Evolutionary conservation across 176 grass and related monocot genomes (phyloP), one percentile per base, ranked within the genome.

Genomic region (Leersia perrieri): DNA sequence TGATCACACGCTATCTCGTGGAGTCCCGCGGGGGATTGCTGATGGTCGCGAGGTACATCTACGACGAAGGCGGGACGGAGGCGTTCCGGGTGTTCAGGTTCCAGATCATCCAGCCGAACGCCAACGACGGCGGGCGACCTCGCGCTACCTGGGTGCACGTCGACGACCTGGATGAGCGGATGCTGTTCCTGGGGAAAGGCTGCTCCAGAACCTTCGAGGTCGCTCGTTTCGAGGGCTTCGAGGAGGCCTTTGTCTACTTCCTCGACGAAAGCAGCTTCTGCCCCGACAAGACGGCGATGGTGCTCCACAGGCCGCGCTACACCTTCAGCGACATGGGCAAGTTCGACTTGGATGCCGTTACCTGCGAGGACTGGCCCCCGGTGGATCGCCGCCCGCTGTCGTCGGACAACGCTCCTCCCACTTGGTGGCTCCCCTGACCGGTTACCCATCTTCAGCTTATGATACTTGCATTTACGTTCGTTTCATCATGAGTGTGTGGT

Each of bases 391-490:
- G 49, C 75, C 67, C 74, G 18, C 0, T 11, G 25, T 29, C 4
- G 68, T 83, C 80, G 34, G 68, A 79, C 75, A 73, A 30, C 16
- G 74, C 63, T 68, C 86, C 86, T 57, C 75, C 68, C n/a, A 68
- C 75, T 55, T 88, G 86, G 86, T 88, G 86, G 80, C 35, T 88
- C 75, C 86, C 76, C 77, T 87, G 86, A 87, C 42, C 16, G 60
- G 60, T 73, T 42, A 35, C 29, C n/a, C n/a, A n/a, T 63, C 74
- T 41, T 42, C 63, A 33, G 28, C 36, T 78, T 62, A 62, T 47
- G 15, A 34, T 62, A 77, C 82, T 70, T 45, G 36, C 45, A 6
- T n/a, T n/a, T 49, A 20, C 45, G 5, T 16, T 45, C 42, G 4
- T 39, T 41, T 41, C n/a, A n/a, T 10, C 45, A 5, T 15, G 45